Evolutionary conservation across 176 grass and related monocot species (phyloP).

Genomic region (Puccinellia tenuiflora): DNA sequence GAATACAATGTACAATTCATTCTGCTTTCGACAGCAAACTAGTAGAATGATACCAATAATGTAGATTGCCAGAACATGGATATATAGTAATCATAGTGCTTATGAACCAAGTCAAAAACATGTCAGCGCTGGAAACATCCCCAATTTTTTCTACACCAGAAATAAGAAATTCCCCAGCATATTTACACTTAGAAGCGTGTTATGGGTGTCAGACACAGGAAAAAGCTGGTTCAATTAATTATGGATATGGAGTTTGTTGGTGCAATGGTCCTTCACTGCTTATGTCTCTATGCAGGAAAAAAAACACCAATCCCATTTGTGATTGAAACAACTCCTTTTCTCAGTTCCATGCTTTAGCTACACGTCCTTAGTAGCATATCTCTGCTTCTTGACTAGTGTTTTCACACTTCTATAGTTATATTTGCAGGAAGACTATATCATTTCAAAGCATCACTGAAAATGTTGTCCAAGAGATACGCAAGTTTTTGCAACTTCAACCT

Average conservation of each 20-base stretch:
- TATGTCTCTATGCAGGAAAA: background rate
- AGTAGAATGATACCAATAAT: background rate
- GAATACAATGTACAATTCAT: background rate
- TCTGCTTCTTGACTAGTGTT: conserved; percentile 18
- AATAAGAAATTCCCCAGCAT: background rate
- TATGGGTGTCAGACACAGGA: background rate
- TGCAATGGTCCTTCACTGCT: background rate
- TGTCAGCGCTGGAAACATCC: background rate
- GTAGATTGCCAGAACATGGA: background rate
- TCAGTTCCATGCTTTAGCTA: background rate
- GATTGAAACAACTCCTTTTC: background rate
- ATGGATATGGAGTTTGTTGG: background rate
- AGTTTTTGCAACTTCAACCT: conserved; percentile 67
- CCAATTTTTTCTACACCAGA: background rate
- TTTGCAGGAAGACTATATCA: conserved; percentile 53
- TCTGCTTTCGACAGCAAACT: background rate
- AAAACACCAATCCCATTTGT: background rate
- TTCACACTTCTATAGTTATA: background rate
- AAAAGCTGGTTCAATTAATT: background rate
- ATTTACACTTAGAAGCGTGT: background rate
- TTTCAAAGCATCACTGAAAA: conserved; percentile 52
- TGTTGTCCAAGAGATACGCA: conserved; percentile 64
- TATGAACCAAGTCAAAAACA: background rate
- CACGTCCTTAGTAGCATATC: background rate
- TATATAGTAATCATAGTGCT: background rate